Conservation (phyloP, 331 rosid genomes). For the Ulmus americana region DNA sequence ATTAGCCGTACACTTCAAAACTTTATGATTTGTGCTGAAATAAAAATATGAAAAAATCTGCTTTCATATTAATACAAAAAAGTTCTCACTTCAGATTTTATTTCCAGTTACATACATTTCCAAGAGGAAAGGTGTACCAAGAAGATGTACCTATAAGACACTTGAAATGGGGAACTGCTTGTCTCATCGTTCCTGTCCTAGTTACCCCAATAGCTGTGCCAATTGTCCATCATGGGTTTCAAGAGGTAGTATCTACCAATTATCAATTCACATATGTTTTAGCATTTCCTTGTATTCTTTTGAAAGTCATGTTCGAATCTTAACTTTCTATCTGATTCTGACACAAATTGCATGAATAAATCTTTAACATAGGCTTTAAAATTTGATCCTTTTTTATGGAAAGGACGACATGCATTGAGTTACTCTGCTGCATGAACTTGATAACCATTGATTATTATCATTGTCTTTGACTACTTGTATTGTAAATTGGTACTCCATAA, state of each 20-base stretch:
- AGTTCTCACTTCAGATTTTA: conserved; percentile 4
- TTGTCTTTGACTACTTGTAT: no score
- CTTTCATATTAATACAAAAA: background rate
- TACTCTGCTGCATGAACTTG: no score
- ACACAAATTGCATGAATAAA: background rate
- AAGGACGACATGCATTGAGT: no score
- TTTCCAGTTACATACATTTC: conserved; percentile 80
- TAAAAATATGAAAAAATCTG: background rate
- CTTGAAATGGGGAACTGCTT: conserved; percentile 93
- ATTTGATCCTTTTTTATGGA: background rate
- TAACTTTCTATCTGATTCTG: background rate
- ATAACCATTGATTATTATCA: background rate
- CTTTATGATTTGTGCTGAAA: no score
- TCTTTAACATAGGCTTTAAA: background rate
- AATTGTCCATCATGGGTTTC: conserved; percentile 71
- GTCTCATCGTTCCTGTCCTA: conserved; percentile 81
- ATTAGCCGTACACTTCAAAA: no score
- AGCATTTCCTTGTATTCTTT: background rate
- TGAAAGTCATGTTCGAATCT: background rate
- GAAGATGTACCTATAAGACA: conserved; percentile 74
- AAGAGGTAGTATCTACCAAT: conserved; percentile 36
- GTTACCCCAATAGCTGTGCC: conserved; percentile 78
- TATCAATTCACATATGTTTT: background rate
- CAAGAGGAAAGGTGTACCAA: conserved; percentile 78
- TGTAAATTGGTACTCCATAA: no score